phyloP scores from a whole-genome alignment of 2,329 filamentous ascomycete species.

The Thelonectria rubi region DNA sequence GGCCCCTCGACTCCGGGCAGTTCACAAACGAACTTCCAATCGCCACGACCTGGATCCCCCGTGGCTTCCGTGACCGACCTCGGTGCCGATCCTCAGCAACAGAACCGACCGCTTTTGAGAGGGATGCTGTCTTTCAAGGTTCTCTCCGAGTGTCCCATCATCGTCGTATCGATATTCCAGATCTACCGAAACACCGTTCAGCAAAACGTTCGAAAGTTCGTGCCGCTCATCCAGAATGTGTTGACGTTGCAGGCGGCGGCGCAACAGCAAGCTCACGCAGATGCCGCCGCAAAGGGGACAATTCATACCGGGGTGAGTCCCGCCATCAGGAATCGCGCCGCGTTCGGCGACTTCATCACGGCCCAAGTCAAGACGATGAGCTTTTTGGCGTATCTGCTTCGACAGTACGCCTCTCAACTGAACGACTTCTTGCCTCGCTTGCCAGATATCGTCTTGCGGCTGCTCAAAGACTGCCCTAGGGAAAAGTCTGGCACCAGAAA shows the following conservation, averaged over 20 bases:
- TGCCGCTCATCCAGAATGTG: conserved; percentile 92
- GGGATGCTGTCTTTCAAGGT: conserved; percentile 99
- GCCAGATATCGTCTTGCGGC: conserved; percentile 87
- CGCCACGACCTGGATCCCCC: conserved; percentile 88
- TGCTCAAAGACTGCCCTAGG: conserved; percentile 91
- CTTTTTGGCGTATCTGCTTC: conserved; percentile 90
- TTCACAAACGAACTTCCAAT: conserved; percentile 79
- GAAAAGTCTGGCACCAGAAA: conserved; percentile 95
- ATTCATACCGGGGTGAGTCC: conserved; percentile 94
- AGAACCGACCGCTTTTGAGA: conserved; percentile 81
- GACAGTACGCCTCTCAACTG: conserved; percentile 87
- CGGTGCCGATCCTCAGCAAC: conserved; percentile 81
- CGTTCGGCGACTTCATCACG: conserved; percentile 97
- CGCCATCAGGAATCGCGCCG: conserved; percentile 90
- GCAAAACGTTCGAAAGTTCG: conserved; percentile 89
- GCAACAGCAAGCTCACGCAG: conserved; percentile 89
- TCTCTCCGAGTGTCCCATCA: conserved; percentile 96
- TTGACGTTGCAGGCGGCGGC: conserved; percentile 89
- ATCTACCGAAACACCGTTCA: conserved; percentile 83
- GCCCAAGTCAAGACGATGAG: conserved; percentile 99
- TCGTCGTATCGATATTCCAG: conserved; percentile 98
- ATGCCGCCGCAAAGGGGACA: conserved; percentile 79
- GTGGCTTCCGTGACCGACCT: conserved; percentile 84
- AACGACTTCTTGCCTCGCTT: conserved; percentile 87
- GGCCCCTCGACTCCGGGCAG: conserved; percentile 74